Evolutionary conservation across 2,329 filamentous ascomycete species (phyloP).

Genomic region (Xylariomycetidae sp.): DNA sequence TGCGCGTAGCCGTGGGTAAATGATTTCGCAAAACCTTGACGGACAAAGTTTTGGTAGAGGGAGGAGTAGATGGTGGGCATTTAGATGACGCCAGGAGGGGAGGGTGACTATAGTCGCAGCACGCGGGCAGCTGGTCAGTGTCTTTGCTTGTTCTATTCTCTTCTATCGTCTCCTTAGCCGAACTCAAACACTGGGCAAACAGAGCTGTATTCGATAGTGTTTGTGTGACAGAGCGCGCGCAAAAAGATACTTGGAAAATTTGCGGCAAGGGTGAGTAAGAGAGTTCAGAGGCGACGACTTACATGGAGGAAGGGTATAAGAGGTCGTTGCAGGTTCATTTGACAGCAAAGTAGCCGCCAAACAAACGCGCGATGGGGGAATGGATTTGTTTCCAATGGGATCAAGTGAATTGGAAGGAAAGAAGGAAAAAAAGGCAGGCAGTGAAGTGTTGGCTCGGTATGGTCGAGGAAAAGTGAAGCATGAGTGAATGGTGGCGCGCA

Average conservation of each 20-base stretch:
- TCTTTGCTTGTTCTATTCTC: too few species aligned
- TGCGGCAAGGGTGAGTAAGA: background rate
- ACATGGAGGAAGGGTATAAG: conserved; percentile 57
- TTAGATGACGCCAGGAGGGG: conserved; percentile 69
- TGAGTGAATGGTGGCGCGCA: too few species aligned
- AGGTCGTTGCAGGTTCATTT: conserved; percentile 94
- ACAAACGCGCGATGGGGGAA: conserved; percentile 67
- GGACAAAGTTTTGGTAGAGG: conserved; percentile 77
- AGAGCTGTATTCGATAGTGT: conserved; percentile 11
- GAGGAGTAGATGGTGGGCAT: conserved; percentile 74
- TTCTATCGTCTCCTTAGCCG: too few species aligned
- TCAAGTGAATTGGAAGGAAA: background rate
- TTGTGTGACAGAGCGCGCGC: background rate
- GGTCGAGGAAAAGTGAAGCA: too few species aligned
- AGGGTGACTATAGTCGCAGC: conserved; percentile 39
- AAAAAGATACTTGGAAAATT: background rate
- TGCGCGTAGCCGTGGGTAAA: conserved; percentile 98
- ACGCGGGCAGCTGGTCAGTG: too few species aligned
- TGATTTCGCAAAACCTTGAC: conserved; percentile 94
- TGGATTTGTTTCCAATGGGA: conserved; percentile 7
- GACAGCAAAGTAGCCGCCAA: conserved; percentile 82
- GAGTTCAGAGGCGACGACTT: conserved; percentile 36
- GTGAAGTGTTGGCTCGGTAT: too few species aligned
- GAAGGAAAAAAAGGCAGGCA: conserved; percentile 1
- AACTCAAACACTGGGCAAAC: conserved; percentile 3